Base-by-base conservation (phyloP, 108 stramenopile genomes). In the Cylindrotheca fusiformis region DNA sequence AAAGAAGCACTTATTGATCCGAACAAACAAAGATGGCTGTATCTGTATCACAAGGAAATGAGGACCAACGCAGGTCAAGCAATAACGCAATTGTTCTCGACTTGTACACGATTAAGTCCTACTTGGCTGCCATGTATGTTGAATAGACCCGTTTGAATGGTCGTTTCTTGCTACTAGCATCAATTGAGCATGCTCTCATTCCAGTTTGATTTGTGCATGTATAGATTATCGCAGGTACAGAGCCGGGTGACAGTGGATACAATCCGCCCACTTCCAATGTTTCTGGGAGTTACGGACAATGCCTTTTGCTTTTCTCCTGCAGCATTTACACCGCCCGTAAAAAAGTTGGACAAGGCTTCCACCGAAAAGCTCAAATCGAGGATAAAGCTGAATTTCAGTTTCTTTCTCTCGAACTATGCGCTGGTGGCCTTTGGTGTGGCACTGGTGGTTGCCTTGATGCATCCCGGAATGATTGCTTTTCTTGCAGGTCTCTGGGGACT, bases 391-490 rank as follows among this genome's bases (percentile, higher is more conserved):
- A 94, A 94, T 60, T 62, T 91, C 46, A 76, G 82, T 29, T 91
- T 77, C 60, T 94, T 94, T 58, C 63, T 90, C 4, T 87, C 93
- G 33, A 94, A 94, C 55, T 94, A 94, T 66, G 84, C 82, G 14
- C 60, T 94, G 19, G 47, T 87, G 36, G 69, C 79, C 0, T 24
- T 59, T 4, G 84, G 86, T 30, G 86, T 86, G 21, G 78, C 85
- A 10, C 25, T 91, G 17, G 84, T 94, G 14, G 83, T 90, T 47
- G 87, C 84, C 1, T 66, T 94, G 49, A 77, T 91, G 82, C 93
- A 94, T 67, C 90, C 90, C 1, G 74, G 77, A 21, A 94, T 91
- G 88, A 46, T 94, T 1, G 4, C 91, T 20, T 83, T 71, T 23
- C 55, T 90, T 41, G 84, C 73, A 6, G 23, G 80, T 20, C 69